Evolutionary conservation across 2,329 filamentous ascomycete species (phyloP).

Genomic region (Colletotrichum orbiculare): DNA sequence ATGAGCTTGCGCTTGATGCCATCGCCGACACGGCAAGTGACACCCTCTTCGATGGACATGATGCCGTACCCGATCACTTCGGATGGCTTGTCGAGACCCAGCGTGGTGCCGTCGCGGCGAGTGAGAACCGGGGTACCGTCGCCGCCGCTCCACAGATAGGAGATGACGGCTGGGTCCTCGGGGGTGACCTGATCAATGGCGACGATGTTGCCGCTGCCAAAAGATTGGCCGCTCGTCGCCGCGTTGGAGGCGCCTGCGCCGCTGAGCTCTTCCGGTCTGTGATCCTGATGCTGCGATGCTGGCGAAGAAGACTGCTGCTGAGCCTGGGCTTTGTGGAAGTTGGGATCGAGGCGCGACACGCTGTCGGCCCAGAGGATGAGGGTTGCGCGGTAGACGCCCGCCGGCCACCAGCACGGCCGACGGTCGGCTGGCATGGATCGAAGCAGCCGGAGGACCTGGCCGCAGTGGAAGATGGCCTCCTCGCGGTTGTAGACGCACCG

Average conservation of each 20-base stretch:
- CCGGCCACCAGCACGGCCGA: slow-evolving; percentile 78
- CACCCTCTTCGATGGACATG: slow-evolving; percentile 51
- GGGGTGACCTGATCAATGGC: slow-evolving; percentile 54
- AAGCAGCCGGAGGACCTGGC: slow-evolving; percentile 72
- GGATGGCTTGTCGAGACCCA: slow-evolving; percentile 50
- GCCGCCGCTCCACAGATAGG: slow-evolving; percentile 52
- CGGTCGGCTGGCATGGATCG: slow-evolving; percentile 68
- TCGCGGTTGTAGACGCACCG: slow-evolving; percentile 72
- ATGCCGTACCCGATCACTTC: slow-evolving; percentile 55
- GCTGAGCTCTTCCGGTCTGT: slow-evolving; percentile 25
- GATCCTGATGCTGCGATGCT: slow-evolving; percentile 19
- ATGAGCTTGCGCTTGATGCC: slow-evolving; percentile 57
- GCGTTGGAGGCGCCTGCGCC: slow-evolving; percentile 24
- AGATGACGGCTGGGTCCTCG: slow-evolving; percentile 50
- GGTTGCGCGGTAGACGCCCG: slow-evolving; percentile 74
- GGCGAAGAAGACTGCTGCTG: slow-evolving; percentile 34
- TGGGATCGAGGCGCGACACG: slow-evolving; percentile 51
- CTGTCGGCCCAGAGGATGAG: slow-evolving; percentile 73
- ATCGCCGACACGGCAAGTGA: slow-evolving; percentile 56
- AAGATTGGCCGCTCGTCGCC: background rate
- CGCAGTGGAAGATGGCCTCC: slow-evolving; percentile 74
- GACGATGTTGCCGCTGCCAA: slow-evolving; percentile 36
- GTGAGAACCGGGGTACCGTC: slow-evolving; percentile 49
- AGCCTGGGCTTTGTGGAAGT: slow-evolving; percentile 45
- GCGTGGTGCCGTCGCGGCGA: slow-evolving; percentile 44